A percentile compares a stretch with the other conserved stretches of the same genome.
Evolutionary conservation across 192 early-diverging fungal species (phyloP).

Genomic region (Spinellus fusiger): DNA sequence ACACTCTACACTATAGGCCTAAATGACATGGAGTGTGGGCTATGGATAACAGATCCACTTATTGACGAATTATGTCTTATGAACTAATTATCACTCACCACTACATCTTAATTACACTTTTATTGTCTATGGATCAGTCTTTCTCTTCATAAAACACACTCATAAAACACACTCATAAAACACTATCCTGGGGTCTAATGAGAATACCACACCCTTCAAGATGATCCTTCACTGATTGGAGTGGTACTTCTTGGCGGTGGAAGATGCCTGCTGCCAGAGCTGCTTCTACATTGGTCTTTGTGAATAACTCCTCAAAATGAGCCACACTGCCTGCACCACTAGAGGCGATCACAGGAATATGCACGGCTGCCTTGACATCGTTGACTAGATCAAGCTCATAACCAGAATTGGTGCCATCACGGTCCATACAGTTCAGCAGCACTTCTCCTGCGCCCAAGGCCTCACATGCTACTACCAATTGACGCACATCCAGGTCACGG

Average conservation of each 20-base stretch:
- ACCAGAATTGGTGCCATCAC: conserved; percentile 96
- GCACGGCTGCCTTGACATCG: conserved; percentile 71
- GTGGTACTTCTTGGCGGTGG: conserved; percentile 91
- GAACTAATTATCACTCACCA: no score
- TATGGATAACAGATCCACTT: no score
- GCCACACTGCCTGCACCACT: conserved; percentile 84
- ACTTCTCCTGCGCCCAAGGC: conserved; percentile 95
- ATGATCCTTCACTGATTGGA: conserved; percentile 77
- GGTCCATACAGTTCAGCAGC: conserved; percentile 98
- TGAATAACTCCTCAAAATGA: conserved; percentile 88
- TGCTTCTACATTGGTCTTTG: conserved; percentile 84
- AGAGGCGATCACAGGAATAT: conserved; percentile 97
- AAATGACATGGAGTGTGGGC: no score
- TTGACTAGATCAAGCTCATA: conserved; percentile 85
- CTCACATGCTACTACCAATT: conserved; percentile 85
- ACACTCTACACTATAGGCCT: no score
- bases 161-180: not conserved
- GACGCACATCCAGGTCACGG: conserved; percentile 89
- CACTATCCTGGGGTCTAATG: conserved; percentile 41
- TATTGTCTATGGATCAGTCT: no score
- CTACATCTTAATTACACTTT: no score
- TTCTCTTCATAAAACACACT: not conserved
- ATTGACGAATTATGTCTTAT: no score
- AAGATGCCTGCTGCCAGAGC: conserved; percentile 98
- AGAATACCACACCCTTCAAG: conserved; percentile 46